Base-by-base conservation (phyloP, 805 yeast genomes). In the Tanozyma kutaoensis region DNA sequence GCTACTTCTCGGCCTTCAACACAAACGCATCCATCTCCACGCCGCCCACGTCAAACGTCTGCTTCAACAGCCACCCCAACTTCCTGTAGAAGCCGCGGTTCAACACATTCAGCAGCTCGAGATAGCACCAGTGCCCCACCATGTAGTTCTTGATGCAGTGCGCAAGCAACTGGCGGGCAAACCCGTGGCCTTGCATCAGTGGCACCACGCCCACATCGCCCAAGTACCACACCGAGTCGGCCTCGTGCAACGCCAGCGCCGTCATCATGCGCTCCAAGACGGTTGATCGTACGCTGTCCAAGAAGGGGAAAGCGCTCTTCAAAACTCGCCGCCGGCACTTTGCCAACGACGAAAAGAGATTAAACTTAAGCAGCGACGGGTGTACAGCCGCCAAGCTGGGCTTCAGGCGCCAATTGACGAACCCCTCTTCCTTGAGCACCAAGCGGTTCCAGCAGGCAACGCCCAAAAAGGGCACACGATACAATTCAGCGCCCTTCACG, bases 141-240 rank as follows among this genome's bases (percentile, higher is more conserved):
- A 66, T 52, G 41, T 50, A 67, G 33, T 63, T 54, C 23, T 64
- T 62, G 29, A 68, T 53, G 28, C 66, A 69, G 42, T 55, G 58
- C 34, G 69, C 65, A 27, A 71, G 50, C 33, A 72, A 50, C 32
- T 58, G 49, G 41, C 69, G 56, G 20, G 74, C 73, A 37, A 68
- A 55, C 14, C 76, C 76, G 39, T 66, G 66, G 28, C 78, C 77
- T 41, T 72, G 54, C 50, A 72, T 72, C 22, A 58, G 45, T 6
- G 75, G 73, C 24, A 66, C 51, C 14, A 72, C 69, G 23, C 76
- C 76, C 28, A 72, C 55, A 42, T 72, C 76, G 24, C 66, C 58
- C 34, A 72, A 52, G 42, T 72, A 72, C 76, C 77, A 72, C 28
- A 69, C 47, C 23, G 52, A 43, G 24, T 46, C 48, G 25, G 45